A percentile compares a stretch with the other conserved stretches of the same genome.
phyloP scores from a whole-genome alignment of 139 green algal species.

The Picochlorum sp. region DNA sequence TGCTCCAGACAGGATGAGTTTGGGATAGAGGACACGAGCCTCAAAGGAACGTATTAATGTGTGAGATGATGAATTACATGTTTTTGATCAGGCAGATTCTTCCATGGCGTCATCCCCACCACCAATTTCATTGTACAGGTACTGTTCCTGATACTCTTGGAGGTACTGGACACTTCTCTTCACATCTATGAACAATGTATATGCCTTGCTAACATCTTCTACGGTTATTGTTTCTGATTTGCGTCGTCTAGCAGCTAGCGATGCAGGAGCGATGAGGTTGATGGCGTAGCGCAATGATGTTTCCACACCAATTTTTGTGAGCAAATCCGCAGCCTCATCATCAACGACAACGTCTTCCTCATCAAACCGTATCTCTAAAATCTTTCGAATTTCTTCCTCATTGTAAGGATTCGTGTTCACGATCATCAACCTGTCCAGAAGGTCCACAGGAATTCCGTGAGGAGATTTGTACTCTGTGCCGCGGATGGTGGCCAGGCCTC shows the following conservation, averaged over 20 bases:
- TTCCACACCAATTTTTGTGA: constrained; percentile 93
- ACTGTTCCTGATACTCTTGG: constrained; percentile 93
- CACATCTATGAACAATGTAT: constrained; percentile 93
- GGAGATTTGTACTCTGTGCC: constrained; percentile 89
- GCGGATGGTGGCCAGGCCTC: constrained; percentile 92
- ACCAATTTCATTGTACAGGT: constrained; percentile 95
- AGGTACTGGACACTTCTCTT: constrained; percentile 76
- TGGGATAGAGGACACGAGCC: constrained; percentile 4
- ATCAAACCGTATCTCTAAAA: constrained; percentile 80
- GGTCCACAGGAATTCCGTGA: constrained; percentile 97
- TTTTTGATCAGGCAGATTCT: neutral
- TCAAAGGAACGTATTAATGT: constrained; percentile 12
- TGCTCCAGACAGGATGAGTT: constrained; percentile 45
- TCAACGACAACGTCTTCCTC: constrained; percentile 69
- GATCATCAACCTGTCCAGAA: constrained; percentile 98
- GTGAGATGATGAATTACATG: constrained; percentile 2
- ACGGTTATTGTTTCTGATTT: constrained; percentile 83
- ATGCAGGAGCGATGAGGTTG: constrained; percentile 87
- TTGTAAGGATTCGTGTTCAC: constrained; percentile 91
- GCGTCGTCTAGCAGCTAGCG: constrained; percentile 70
- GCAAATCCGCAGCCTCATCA: constrained; percentile 86
- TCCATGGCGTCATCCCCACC: constrained; percentile 13
- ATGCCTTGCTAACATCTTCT: constrained; percentile 88
- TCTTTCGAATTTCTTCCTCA: constrained; percentile 86
- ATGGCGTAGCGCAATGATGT: constrained; percentile 95